phyloP scores from a whole-genome alignment of 1,284 basidiomycete genomes.

The Malassezia vespertilionis region DNA sequence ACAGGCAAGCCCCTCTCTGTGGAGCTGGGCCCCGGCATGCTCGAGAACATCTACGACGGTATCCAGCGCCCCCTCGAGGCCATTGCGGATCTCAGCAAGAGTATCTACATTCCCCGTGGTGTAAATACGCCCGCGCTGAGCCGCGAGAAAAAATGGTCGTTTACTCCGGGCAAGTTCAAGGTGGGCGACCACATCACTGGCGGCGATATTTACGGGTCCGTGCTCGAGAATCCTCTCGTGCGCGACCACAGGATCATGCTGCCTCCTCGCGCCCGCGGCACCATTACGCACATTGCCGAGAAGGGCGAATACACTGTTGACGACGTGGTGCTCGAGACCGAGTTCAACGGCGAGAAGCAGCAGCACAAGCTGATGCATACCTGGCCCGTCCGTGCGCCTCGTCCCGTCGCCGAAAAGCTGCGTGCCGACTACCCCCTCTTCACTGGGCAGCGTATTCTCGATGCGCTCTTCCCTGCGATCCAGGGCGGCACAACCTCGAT shows the following conservation, averaged over 20 bases:
- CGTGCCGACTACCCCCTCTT: constrained; percentile 83
- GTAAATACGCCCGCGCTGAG: constrained; percentile 95
- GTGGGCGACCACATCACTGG: constrained; percentile 87
- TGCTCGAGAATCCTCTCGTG: constrained; percentile 94
- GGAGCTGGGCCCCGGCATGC: constrained; percentile 90
- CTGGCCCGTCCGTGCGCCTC: constrained; percentile 96
- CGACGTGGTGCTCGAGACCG: constrained; percentile 89
- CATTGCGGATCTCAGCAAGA: constrained; percentile 90
- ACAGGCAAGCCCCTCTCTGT: constrained; percentile 96
- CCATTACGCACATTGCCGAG: constrained; percentile 84
- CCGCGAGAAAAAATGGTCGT: constrained; percentile 84
- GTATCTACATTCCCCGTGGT: constrained; percentile 85
- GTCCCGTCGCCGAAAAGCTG: constrained; percentile 86
- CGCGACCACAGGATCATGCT: constrained; percentile 97
- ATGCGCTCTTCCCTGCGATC: constrained; percentile 95
- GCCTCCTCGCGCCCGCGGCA: constrained; percentile 81
- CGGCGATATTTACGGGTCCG: constrained; percentile 87
- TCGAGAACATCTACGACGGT: constrained; percentile 89
- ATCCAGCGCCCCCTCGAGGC: constrained; percentile 55
- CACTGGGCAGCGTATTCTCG: constrained; percentile 93
- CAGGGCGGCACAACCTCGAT: constrained; percentile 99
- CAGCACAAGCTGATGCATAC: constrained; percentile 93
- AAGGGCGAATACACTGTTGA: constrained; percentile 87
- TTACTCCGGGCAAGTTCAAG: constrained; percentile 66
- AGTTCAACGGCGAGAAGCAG: constrained; percentile 89